Evolutionary conservation across 1,139 yeast species (phyloP), one percentile per base, ranked within the genome.

Genomic region (Lodderomyces jiufengensis): DNA sequence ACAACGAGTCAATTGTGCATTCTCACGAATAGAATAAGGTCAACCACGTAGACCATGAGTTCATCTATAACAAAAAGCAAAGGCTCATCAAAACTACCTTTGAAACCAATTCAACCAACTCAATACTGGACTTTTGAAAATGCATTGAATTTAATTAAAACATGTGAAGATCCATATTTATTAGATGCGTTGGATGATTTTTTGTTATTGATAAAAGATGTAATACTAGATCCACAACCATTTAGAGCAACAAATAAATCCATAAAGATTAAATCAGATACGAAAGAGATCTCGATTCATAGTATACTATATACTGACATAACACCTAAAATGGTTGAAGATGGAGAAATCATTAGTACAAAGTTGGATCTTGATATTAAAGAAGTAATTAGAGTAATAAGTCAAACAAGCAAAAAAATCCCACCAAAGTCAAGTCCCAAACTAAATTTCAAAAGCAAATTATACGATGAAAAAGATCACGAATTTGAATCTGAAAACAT

Each of bases 341-440:
- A 62, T 56, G 76, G 80, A 45, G 54, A 50, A 37, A 65, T 52
- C 40, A 56, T 72, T 42, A 63, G 70, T 9, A 43, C 55, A 2
- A 15, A 58, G 2, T 54, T 76, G 32, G 31, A 34, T 10, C 36
- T 73, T 9, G 72, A 69, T 41, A 48, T 51, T 11, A 45, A 50
- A 13, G 82, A 79, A 43, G 61, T 68, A 2, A 53, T 74, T 13
- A 57, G 83, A 45, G 58, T 76, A 9, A 61, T 77, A 6, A 42
- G 54, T 18, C 78, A 73, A 44, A 56, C 68, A 0, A 54, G 60
- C 24, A 53, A 55, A 25, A 59, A 69, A 33, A 49, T 61, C 4
- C 47, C 48, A 4, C 40, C 41, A 3, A 40, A 29, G 24, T 24
- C 41, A 9, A 33, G 34, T 9, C 36, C 27, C 25, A 76, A 77